Conservation (phyloP, 1,284 basidiomycete species). For the Cystobasidium slooffiae region DNA sequence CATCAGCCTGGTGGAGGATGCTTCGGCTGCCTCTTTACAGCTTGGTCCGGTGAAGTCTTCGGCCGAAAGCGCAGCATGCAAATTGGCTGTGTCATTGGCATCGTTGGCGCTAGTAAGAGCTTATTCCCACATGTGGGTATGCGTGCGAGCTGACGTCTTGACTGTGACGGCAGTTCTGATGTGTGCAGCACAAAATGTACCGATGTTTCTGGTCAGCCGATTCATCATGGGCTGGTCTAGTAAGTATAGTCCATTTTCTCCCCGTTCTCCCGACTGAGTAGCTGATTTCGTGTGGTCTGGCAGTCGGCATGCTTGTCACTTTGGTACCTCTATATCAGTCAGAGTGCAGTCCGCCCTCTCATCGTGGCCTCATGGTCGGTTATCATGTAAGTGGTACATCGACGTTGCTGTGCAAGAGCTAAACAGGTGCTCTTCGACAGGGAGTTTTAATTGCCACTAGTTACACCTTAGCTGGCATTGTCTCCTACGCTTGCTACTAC, state of each 20-base stretch:
- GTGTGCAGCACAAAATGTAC: background rate
- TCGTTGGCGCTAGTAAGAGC: constrained; percentile 1
- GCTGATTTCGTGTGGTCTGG: background rate
- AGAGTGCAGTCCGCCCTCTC: constrained; percentile 6
- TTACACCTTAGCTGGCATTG: constrained; percentile 2
- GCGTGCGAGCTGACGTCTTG: background rate
- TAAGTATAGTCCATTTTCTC: background rate
- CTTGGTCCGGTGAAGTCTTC: constrained; percentile 8
- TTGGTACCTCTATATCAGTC: constrained; percentile 5
- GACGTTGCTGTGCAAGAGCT: background rate
- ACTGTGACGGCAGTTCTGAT: background rate
- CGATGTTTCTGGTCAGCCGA: constrained; percentile 2
- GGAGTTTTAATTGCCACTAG: background rate
- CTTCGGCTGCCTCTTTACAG: constrained; percentile 7
- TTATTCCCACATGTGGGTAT: background rate
- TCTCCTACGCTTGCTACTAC: constrained; percentile 1
- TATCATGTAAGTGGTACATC: background rate
- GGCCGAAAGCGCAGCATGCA: constrained; percentile 5
- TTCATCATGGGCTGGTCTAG: constrained; percentile 9
- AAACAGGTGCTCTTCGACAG: background rate
- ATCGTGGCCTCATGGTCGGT: background rate
- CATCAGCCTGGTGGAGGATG: background rate
- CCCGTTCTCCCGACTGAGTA: background rate
- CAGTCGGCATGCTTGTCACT: constrained; percentile 8
- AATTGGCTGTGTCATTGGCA: constrained; percentile 7